Evolutionary conservation across 2,329 filamentous ascomycete genomes (phyloP).

Genomic region (Shiraia sp.): DNA sequence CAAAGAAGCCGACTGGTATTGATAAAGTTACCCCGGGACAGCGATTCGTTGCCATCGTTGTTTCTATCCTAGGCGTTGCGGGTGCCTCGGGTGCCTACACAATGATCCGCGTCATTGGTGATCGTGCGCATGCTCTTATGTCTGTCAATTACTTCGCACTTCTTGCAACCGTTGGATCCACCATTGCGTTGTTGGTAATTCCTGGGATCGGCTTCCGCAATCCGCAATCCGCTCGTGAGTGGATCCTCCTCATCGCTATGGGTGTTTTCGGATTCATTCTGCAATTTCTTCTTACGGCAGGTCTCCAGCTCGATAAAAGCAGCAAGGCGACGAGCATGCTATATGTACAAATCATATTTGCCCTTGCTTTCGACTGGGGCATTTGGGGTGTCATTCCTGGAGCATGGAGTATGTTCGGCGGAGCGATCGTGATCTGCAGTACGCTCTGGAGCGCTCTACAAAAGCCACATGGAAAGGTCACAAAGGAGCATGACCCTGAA

Average conservation of each 20-base stretch:
- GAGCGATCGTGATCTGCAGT: conserved; percentile 9
- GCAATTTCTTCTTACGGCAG: conserved; percentile 79
- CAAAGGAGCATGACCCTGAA: conserved; percentile 5
- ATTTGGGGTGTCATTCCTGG: conserved; percentile 47
- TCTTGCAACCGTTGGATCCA: conserved; percentile 67
- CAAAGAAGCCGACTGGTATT: conserved; percentile 27
- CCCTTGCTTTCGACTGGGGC: conserved; percentile 63
- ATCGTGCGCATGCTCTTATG: conserved; percentile 74
- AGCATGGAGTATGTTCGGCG: conserved; percentile 11
- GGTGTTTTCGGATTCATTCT: conserved; percentile 74
- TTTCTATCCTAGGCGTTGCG: conserved; percentile 73
- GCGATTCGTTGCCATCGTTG: conserved; percentile 68
- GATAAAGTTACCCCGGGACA: conserved; percentile 58
- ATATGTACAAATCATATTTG: conserved; percentile 69
- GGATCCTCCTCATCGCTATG: conserved; percentile 66
- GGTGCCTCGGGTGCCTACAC: conserved; percentile 73
- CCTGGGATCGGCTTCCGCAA: conserved; percentile 59
- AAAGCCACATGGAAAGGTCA: conserved; percentile 3
- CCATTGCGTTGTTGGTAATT: conserved; percentile 57
- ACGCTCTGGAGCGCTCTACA: conserved; percentile 14
- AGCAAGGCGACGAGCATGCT: conserved; percentile 63
- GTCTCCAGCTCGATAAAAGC: conserved; percentile 68
- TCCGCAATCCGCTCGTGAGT: conserved; percentile 58
- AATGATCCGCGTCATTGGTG: conserved; percentile 75
- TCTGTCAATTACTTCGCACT: conserved; percentile 78